Conservation (phyloP, 495 filamentous ascomycete genomes). For the Aspergillus homomorphus region DNA sequence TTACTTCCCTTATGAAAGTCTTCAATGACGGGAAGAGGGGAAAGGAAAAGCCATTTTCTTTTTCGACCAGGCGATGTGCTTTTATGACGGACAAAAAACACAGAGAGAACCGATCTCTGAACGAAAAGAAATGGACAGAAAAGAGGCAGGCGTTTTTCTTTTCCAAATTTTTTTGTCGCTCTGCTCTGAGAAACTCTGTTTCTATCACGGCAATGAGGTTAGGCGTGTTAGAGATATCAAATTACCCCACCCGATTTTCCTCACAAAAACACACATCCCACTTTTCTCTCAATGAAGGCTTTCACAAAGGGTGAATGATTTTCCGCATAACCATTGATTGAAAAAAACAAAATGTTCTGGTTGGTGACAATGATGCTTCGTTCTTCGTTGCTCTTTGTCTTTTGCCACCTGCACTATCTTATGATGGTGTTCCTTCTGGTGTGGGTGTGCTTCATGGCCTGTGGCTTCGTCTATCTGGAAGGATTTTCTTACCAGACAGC, state of each 20-base stretch:
- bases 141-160: slow-evolving; percentile 22
- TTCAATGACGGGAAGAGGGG: background rate
- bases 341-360: slow-evolving; percentile 36
- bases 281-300: slow-evolving; percentile 50
- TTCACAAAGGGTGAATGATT: slow-evolving; percentile 44
- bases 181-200: slow-evolving; percentile 28
- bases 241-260: slow-evolving; percentile 37
- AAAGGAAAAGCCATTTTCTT: background rate
- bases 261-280: slow-evolving; percentile 26
- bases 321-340: slow-evolving; percentile 50
- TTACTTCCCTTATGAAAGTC: background rate
- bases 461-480: background rate
- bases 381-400: slow-evolving; percentile 10
- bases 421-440: background rate
- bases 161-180: slow-evolving; percentile 17
- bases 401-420: background rate
- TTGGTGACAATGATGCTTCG: slow-evolving; percentile 17
- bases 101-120: background rate
- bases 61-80: slow-evolving; percentile 13
- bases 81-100: slow-evolving; percentile 32
- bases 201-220: slow-evolving; percentile 44
- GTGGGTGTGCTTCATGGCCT: slow-evolving; percentile 4
- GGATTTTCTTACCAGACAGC: background rate
- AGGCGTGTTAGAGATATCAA: slow-evolving; percentile 47
- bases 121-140: slow-evolving; percentile 31